Base-by-base conservation (phyloP, 2,329 filamentous ascomycete genomes). In the Claviceps sp. region DNA sequence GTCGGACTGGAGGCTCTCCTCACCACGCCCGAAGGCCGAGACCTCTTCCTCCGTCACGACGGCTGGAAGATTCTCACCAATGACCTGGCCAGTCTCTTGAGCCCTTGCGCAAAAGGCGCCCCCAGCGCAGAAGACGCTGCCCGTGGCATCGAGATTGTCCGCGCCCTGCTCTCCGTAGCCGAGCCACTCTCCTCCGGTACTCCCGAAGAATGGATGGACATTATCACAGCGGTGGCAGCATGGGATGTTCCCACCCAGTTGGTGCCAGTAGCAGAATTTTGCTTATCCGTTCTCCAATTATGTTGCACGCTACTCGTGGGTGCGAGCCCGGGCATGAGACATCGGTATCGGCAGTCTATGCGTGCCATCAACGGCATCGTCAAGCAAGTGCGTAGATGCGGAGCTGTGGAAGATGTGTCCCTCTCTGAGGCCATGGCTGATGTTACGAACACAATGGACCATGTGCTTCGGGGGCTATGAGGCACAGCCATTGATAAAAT, bases 1-100 rank as follows among this genome's bases (percentile, higher is more conserved):
- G 75, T 80, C 5, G 79, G 78, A 0, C 64, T 84, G 1, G 78
- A 84, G 59, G 81, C 77, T 0, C 66, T 83, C 6, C 64, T 76
- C n/a, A 66, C 67, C 5, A 68, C 72, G 1, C 65, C 73, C 3
- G 67, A 72, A 20, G 78, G 77, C 1, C 59, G 71, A 1, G 69
- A 70, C 6, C 60, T 69, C 0, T 71, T 85, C 26, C 62, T 77
- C 4, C 64, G 64, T 2, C 67, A 81, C 40, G 65, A 71, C 36
- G 79, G 77, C 13, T 85, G 80, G 80, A 53, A 65, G 17, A 62
- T 73, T 0, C 62, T 85, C 2, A 65, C 66, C n/a, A 60, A 61
- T 0, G 80, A 83, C 57, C 61, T 84, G 14, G 26, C 70, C 13
- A 57, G 55, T 4, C 72, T 76, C 7, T 59, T 81, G 43, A 51